Conservation (phyloP, 1,284 basidiomycete genomes). For the Cutaneotrichosporon sp. region DNA sequence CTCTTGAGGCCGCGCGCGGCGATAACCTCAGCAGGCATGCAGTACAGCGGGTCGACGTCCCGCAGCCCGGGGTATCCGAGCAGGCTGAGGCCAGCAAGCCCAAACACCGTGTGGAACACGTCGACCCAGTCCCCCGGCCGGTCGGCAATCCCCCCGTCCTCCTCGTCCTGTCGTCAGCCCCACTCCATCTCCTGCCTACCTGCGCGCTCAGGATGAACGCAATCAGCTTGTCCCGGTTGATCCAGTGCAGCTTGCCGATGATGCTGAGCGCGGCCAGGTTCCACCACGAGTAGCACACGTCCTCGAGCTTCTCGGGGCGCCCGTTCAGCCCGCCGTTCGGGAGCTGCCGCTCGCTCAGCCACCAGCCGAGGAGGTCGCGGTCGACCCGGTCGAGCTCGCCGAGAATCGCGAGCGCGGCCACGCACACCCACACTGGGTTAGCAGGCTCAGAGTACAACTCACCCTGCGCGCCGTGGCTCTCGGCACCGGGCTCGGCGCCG, state of each 20-base stretch:
- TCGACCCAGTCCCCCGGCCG: slow-evolving; percentile 90
- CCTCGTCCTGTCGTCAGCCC: slow-evolving; percentile 66
- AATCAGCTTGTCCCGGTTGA: slow-evolving; percentile 77
- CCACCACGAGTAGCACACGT: slow-evolving; percentile 99
- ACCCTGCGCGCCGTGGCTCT: slow-evolving; percentile 93
- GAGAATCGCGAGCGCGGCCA: slow-evolving; percentile 83
- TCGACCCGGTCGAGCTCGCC: slow-evolving; percentile 77
- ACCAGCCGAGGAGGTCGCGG: slow-evolving; percentile 75
- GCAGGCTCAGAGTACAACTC: too few relatives aligned
- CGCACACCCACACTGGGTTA: slow-evolving; percentile 79
- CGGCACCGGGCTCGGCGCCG: slow-evolving; percentile 77
- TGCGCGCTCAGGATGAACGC: slow-evolving; percentile 87
- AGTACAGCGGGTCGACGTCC: slow-evolving; percentile 91
- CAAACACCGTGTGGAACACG: slow-evolving; percentile 95
- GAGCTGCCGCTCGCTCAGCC: slow-evolving; percentile 90
- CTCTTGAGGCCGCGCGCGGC: slow-evolving; percentile 62
- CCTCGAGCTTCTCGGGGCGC: slow-evolving; percentile 93
- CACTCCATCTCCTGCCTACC: too few relatives aligned
- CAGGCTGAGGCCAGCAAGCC: slow-evolving; percentile 84
- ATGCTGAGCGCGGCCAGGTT: slow-evolving; percentile 87
- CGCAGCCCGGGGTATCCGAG: slow-evolving; percentile 82
- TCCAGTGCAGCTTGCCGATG: slow-evolving; percentile 82
- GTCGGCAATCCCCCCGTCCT: slow-evolving; percentile 91
- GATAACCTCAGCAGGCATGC: slow-evolving; percentile 83
- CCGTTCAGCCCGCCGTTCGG: slow-evolving; percentile 94